Base-by-base conservation (phyloP, 352 stramenopile genomes). In the Pythium insidiosum region DNA sequence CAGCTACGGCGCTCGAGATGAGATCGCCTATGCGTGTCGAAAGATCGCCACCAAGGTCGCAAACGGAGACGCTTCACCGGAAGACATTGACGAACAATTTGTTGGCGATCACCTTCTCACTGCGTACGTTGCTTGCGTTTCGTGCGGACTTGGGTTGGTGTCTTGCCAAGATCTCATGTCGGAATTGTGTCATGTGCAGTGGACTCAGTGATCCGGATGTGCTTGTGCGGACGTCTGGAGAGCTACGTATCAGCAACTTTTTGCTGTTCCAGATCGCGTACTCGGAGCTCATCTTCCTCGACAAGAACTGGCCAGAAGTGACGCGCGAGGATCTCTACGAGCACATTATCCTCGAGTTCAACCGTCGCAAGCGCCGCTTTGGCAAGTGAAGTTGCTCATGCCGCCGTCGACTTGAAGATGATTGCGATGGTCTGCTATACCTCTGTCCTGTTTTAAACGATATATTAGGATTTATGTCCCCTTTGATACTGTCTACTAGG, bases 241-340 rank as follows among this genome's bases (percentile, higher is more conserved):
- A 99, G 60, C 59, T 80, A 41, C 86, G 95, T 36, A 73, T 99
- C 35, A 97, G 84, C 62, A 98, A 98, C 63, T 99, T 98, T 58
- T 56, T 99, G 36, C 62, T 99, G 6, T 99, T 84, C 72, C 91
- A 99, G 61, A 78, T 87, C 35, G 93, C 93, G 22, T 98, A 98
- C 73, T 66, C 91, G 33, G 94, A 99, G 66, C 62, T 99, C 12
- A 93, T 95, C 52, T 96, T 99, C 58, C 75, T 94, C 33, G 73
- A 96, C 53, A 98, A 98, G 63, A 75, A 90, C 31, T 99, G 94
- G 94, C 95, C 94, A 22, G 94, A 98, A 58, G 77, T 98, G 53
- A 95, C 72, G 34, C 67, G 61, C 16, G 56, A 84, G 21, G 85
- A 96, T 50, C 68, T 97, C 43, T 48, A 73, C 35, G 64, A 61